phyloP scores from a whole-genome alignment of 805 yeast species.

The Vanderwaltozyma verrucispora region DNA sequence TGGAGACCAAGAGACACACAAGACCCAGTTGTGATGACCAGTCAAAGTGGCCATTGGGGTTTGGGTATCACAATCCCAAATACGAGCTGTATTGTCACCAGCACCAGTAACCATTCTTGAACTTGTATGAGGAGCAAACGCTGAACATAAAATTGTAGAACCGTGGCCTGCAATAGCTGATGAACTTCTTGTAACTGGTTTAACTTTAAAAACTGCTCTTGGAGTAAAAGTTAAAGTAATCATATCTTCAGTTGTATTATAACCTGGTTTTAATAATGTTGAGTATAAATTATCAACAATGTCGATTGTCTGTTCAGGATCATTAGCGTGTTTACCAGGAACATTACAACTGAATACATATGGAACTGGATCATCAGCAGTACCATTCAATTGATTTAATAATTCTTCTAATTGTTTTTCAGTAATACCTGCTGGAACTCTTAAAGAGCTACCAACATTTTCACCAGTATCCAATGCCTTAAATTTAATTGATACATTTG shows the following conservation, averaged over 20 bases:
- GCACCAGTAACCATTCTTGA: slow-evolving; percentile 88
- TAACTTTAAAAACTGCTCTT: slow-evolving; percentile 87
- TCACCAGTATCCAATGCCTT: slow-evolving; percentile 93
- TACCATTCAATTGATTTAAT: slow-evolving; percentile 65
- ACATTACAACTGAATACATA: slow-evolving; percentile 68
- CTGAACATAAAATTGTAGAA: slow-evolving; percentile 81
- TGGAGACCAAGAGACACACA: slow-evolving; percentile 87
- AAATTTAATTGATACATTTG: slow-evolving; percentile 78
- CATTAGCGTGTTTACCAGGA: slow-evolving; percentile 31
- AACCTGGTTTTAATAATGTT: slow-evolving; percentile 77
- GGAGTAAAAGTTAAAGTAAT: slow-evolving; percentile 88
- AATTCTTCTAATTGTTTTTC: slow-evolving; percentile 83
- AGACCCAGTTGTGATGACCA: slow-evolving; percentile 91
- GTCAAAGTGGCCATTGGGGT: slow-evolving; percentile 72
- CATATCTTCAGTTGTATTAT: slow-evolving; percentile 85
- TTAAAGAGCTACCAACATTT: slow-evolving; percentile 65
- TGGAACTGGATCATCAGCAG: slow-evolving; percentile 76
- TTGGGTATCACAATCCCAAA: slow-evolving; percentile 95
- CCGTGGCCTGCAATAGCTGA: slow-evolving; percentile 96
- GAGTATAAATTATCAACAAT: slow-evolving; percentile 67
- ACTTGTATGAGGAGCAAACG: slow-evolving; percentile 85
- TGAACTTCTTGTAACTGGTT: slow-evolving; percentile 79
- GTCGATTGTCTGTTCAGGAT: slow-evolving; percentile 42
- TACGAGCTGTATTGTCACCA: slow-evolving; percentile 90
- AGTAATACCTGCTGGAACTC: slow-evolving; percentile 85